Conservation (phyloP, 371 early-diverging fungal genomes). For the Massospora cicadina region DNA sequence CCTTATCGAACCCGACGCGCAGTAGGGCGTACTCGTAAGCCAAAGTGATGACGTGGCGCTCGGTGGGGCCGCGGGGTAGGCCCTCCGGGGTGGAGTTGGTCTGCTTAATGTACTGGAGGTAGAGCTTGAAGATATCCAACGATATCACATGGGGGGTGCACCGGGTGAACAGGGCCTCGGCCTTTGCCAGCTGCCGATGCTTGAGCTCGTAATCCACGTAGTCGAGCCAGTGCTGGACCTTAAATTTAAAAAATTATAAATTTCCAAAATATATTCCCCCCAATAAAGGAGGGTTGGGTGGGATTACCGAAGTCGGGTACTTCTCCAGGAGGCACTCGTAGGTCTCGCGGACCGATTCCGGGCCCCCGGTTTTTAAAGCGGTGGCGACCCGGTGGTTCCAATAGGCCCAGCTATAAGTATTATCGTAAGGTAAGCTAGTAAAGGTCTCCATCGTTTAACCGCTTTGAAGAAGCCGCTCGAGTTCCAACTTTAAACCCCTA, state of each 20-base stretch:
- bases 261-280: too few relatives aligned
- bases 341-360: neutral
- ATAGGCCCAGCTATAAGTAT: neutral
- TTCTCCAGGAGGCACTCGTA: neutral
- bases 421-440: too few relatives aligned
- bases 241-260: conserved; percentile 9
- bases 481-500: too few relatives aligned
- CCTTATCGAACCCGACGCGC: conserved; percentile 77
- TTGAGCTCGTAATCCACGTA: conserved; percentile 73
- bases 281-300: too few relatives aligned
- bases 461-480: too few relatives aligned
- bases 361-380: neutral
- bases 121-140: conserved; percentile 76
- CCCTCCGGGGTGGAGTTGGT: conserved; percentile 39
- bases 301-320: neutral
- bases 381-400: neutral
- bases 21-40: conserved; percentile 77
- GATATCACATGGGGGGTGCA: conserved; percentile 63
- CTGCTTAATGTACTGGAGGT: conserved; percentile 69
- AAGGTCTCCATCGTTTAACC: too few relatives aligned
- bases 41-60: conserved; percentile 47
- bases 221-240: conserved; percentile 67
- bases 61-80: conserved; percentile 36
- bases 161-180: conserved; percentile 69
- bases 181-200: conserved; percentile 46